Base-by-base conservation (phyloP, 768 basidiomycete species). In the Clavulina sp. region DNA sequence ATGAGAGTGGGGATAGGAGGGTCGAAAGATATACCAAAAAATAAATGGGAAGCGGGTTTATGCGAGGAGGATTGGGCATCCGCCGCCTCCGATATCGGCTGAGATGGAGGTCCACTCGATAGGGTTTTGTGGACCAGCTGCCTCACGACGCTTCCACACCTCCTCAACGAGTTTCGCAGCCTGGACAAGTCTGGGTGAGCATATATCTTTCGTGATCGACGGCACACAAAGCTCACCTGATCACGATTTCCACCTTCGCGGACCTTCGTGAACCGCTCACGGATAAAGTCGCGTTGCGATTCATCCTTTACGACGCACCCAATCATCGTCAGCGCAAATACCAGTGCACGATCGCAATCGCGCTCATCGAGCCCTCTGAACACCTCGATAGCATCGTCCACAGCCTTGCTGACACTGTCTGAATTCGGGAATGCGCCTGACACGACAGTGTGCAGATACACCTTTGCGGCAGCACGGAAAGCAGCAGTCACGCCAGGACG, bases 341-440 rank as follows among this genome's bases (percentile, higher is more conserved):
- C 68, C 38, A 85, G 63, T 5, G 74, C 70, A 52, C 81, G 75
- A 62, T 88, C 84, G 40, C 75, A 63, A 52, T 74, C 69, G 16
- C 78, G 26, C 32, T 48, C 41, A 18, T 48, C 34, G 49, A 38
- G 61, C 57, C 73, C 71, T 52, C 68, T 66, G 51, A 84, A 61
- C 21, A 72, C 65, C 41, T 73, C 72, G 49, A 76, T 66, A 46
- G 84, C 71, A 40, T 60, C 62, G 26, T 73, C 72, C 29, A 81
- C 76, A 5, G 74, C 75, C 36, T 68, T 64, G 51, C 62, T 66
- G 57, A 88, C 83, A 63, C 86, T 84, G 47, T 78, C 73, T 24
- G 85, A 79, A 59, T 77, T 82, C 83, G 85, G 83, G 56, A 68
- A 69, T 62, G 82, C 77, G 4, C 81, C 84, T 33, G 81, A 83